A percentile compares a stretch with the other conserved stretches of the same genome.
Evolutionary conservation across 192 early-diverging fungal species (phyloP).

Genomic region (Chytriomyces hyalinus): DNA sequence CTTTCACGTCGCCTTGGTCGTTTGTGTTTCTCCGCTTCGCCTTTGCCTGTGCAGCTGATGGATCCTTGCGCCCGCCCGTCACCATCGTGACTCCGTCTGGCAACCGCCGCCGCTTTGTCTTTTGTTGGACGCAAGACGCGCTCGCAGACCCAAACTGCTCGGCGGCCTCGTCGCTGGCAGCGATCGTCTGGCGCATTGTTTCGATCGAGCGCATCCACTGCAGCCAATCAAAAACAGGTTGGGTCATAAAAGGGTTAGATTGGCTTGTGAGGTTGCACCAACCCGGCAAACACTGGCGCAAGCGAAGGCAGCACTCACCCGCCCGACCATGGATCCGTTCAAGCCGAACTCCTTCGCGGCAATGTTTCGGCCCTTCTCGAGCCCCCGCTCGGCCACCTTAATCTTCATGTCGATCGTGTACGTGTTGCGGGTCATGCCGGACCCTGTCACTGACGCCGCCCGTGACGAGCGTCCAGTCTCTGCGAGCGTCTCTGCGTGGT

Average conservation of each 20-base stretch:
- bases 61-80: conserved; percentile 9
- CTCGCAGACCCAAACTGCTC: not conserved
- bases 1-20: not conserved
- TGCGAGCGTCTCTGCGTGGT: too few relatives aligned
- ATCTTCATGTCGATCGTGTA: conserved; percentile 35
- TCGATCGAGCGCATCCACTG: conserved; percentile 34
- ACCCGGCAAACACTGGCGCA: too few relatives aligned
- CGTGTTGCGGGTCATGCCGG: conserved; percentile 9
- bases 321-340: conserved; percentile 26
- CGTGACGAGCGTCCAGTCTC: too few relatives aligned
- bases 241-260: not conserved
- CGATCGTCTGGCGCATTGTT: not conserved
- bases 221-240: not conserved
- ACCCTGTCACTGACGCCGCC: too few relatives aligned
- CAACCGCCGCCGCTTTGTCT: conserved; percentile 3
- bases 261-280: not conserved
- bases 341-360: conserved; percentile 29
- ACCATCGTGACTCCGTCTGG: conserved; percentile 29
- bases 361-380: conserved; percentile 19
- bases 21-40: not conserved
- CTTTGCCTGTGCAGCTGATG: not conserved
- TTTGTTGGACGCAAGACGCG: not conserved
- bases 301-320: conserved; percentile 20
- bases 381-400: conserved; percentile 6
- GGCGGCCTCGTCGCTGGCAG: not conserved